Conservation (phyloP, 2,329 filamentous ascomycete species). For the Colletotrichum sp. region DNA sequence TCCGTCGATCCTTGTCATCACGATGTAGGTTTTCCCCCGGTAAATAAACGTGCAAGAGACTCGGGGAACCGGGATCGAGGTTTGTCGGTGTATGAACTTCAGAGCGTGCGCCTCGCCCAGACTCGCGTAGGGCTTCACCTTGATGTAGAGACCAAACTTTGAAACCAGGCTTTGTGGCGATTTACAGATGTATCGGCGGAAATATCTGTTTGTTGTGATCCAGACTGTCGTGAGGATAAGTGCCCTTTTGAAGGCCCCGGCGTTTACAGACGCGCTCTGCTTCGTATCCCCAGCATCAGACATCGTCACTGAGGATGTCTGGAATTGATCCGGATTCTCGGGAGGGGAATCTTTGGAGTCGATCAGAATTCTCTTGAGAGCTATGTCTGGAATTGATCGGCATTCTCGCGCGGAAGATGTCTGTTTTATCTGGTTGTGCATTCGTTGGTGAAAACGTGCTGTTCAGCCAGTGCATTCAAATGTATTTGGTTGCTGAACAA, state of each 20-base stretch:
- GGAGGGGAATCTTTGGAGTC: not conserved
- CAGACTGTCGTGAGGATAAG: not conserved
- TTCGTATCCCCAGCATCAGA: not conserved
- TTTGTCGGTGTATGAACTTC: conserved; percentile 42
- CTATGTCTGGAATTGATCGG: not conserved
- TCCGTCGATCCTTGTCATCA: conserved; percentile 44
- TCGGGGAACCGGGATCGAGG: conserved; percentile 47
- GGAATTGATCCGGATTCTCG: not conserved
- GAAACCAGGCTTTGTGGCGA: not conserved
- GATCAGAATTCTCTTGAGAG: not conserved
- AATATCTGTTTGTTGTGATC: not conserved
- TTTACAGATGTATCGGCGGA: not conserved
- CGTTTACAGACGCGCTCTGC: not conserved
- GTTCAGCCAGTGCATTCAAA: not conserved
- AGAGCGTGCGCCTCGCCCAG: conserved; percentile 45
- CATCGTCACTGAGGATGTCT: not conserved
- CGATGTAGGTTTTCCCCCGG: conserved; percentile 40
- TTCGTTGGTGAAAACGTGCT: not conserved
- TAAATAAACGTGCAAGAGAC: conserved; percentile 44
- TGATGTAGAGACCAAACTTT: conserved; percentile 29
- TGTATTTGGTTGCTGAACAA: not conserved
- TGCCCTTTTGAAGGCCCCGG: not conserved
- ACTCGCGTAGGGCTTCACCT: conserved; percentile 31
- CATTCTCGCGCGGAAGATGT: not conserved
- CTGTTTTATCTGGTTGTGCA: not conserved